A percentile compares a stretch with the other conserved stretches of the same genome.
Evolutionary conservation across 78 protist species (phyloP).

Genomic region (Polysphondylium violaceum): DNA sequence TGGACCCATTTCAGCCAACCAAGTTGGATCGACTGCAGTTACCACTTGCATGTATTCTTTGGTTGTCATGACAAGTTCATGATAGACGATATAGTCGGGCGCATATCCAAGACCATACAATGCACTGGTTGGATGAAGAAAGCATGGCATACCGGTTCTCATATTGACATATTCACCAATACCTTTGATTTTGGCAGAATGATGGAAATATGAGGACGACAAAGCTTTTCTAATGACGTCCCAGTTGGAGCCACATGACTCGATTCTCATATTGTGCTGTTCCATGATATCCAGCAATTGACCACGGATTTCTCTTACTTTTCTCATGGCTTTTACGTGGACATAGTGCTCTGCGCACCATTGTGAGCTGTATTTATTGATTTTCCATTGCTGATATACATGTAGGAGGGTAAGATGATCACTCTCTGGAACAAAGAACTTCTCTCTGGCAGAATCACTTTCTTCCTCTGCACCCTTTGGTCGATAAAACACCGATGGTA

Average conservation of each 20-base stretch:
- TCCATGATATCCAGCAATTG: conserved; percentile 96
- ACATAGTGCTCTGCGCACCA: conserved; percentile 96
- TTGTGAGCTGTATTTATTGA: conserved; percentile 69
- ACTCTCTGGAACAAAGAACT: conserved; percentile 95
- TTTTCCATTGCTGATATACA: conserved; percentile 95
- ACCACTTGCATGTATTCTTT: conserved; percentile 98
- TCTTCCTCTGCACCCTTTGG: conserved; percentile 96
- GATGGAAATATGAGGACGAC: conserved; percentile 94
- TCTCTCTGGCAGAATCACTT: conserved; percentile 90
- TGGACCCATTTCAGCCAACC: conserved; percentile 98
- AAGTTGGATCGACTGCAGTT: conserved; percentile 97
- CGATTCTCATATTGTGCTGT: conserved; percentile 50
- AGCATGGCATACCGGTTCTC: conserved; percentile 97
- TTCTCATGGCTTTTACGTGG: conserved; percentile 92
- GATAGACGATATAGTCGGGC: conserved; percentile 99
- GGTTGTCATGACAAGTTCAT: conserved; percentile 98
- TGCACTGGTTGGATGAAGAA: conserved; percentile 97
- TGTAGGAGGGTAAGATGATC: conserved; percentile 98
- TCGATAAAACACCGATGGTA: conserved; percentile 92
- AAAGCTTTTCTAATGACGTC: conserved; percentile 94
- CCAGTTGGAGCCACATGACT: conserved; percentile 90
- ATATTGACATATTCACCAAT: conserved; percentile 97
- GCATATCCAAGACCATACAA: conserved; percentile 93
- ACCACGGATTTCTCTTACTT: conserved; percentile 87
- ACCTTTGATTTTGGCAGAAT: conserved; percentile 91